phyloP scores from a whole-genome alignment of 768 basidiomycete species.

The Trichaptum fuscoviolaceum region DNA sequence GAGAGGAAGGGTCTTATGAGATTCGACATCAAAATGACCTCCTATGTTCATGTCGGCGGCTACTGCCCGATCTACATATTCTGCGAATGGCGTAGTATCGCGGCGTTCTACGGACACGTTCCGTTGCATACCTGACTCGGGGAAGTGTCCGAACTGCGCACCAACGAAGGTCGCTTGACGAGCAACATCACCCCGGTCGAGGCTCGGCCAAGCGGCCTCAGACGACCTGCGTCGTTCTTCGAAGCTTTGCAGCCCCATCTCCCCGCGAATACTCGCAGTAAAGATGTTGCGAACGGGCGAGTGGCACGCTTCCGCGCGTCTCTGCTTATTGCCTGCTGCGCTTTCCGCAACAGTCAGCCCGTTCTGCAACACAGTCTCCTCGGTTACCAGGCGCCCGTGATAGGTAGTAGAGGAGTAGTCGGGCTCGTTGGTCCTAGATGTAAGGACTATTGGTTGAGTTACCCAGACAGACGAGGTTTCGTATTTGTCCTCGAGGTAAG shows the following conservation, averaged over 20 bases:
- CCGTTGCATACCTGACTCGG: not conserved
- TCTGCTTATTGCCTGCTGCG: slow-evolving; percentile 82
- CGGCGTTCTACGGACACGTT: not conserved
- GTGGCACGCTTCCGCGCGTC: slow-evolving; percentile 78
- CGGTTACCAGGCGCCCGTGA: slow-evolving; percentile 52
- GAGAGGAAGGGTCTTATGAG: not conserved
- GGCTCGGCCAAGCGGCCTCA: not conserved
- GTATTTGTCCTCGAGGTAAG: slow-evolving; percentile 64
- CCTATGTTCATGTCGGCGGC: slow-evolving; percentile 26
- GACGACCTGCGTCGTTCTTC: not conserved
- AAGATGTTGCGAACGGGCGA: slow-evolving; percentile 52
- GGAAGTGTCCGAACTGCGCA: not conserved
- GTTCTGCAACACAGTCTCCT: slow-evolving; percentile 18
- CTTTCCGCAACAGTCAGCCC: slow-evolving; percentile 76
- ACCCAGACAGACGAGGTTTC: not conserved
- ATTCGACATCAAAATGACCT: not conserved
- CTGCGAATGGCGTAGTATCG: slow-evolving; percentile 58
- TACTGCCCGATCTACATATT: slow-evolving; percentile 70
- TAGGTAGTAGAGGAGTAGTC: slow-evolving; percentile 28
- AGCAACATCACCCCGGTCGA: not conserved
- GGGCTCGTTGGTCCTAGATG: slow-evolving; percentile 43
- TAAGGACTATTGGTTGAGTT: not conserved
- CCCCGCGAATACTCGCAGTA: not conserved
- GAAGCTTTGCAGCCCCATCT: not conserved
- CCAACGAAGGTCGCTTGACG: not conserved